Evolutionary conservation across 2,329 filamentous ascomycete genomes (phyloP).

Genomic region (Ceratocystis lukuohia): DNA sequence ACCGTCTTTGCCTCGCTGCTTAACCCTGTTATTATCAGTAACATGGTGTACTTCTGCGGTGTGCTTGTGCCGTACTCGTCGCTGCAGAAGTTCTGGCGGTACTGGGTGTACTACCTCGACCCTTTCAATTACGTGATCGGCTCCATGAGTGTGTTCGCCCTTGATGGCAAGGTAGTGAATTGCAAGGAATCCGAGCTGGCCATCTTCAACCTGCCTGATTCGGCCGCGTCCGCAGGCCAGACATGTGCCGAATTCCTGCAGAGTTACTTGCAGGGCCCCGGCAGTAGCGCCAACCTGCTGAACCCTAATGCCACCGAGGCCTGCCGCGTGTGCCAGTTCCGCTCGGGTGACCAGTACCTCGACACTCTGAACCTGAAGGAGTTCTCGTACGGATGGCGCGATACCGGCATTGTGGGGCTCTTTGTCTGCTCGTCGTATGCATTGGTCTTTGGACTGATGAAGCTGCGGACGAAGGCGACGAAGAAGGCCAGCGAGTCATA

Average conservation of each 20-base stretch:
- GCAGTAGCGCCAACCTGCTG: constrained; percentile 36
- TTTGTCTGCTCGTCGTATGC: constrained; percentile 43
- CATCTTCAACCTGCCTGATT: constrained; percentile 35
- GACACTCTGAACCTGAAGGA: constrained; percentile 43
- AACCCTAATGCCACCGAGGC: constrained; percentile 44
- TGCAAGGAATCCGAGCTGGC: constrained; percentile 39
- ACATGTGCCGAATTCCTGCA: constrained; percentile 47
- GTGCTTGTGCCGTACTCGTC: constrained; percentile 54
- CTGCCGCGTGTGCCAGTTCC: constrained; percentile 51
- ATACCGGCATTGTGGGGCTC: constrained; percentile 45
- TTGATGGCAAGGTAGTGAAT: constrained; percentile 35
- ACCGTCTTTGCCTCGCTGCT: constrained; percentile 45
- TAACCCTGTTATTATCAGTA: constrained; percentile 42
- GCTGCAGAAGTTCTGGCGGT: constrained; percentile 53
- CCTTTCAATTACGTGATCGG: constrained; percentile 51
- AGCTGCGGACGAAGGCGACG: constrained; percentile 35
- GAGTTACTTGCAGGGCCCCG: constrained; percentile 37
- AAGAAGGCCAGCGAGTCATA: constrained; percentile 29
- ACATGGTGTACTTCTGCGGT: constrained; percentile 59
- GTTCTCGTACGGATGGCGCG: constrained; percentile 53
- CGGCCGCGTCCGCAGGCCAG: constrained; percentile 24
- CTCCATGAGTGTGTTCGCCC: constrained; percentile 38
- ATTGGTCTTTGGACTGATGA: constrained; percentile 35
- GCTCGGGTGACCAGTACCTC: constrained; percentile 45
- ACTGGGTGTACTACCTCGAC: constrained; percentile 50